Percentiles rank a stretch among this genome's conserved stretches.
Conservation (phyloP, 352 stramenopile species). For the Phytophthora ramorum region DNA sequence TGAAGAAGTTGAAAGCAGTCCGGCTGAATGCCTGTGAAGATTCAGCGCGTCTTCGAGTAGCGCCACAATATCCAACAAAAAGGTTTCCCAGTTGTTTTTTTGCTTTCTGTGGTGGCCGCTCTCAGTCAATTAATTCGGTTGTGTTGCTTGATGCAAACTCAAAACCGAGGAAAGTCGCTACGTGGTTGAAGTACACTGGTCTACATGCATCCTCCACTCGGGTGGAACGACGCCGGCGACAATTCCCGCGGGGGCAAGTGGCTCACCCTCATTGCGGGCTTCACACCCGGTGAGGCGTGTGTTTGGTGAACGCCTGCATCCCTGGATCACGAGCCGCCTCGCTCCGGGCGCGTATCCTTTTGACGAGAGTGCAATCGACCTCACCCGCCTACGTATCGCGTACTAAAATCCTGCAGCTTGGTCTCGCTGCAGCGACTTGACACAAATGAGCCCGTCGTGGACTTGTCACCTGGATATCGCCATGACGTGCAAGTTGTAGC, state of each 20-base stretch:
- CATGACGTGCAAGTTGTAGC: constrained; percentile 24
- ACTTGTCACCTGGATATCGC: constrained; percentile 18
- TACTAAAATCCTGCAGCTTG: constrained; percentile 20
- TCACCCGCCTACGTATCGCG: constrained; percentile 37
- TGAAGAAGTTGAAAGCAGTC: too few species aligned
- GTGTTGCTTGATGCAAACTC: too few species aligned
- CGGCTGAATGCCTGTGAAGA: too few species aligned
- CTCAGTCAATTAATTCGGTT: too few species aligned
- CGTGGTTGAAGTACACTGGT: too few species aligned
- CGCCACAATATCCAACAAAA: too few species aligned
- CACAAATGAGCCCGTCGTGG: neutral
- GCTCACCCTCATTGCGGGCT: constrained; percentile 36
- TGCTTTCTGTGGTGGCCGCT: too few species aligned
- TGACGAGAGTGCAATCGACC: constrained; percentile 36
- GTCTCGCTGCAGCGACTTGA: neutral
- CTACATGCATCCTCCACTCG: constrained; percentile 7
- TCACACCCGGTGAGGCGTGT: constrained; percentile 31
- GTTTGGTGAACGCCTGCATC: constrained; percentile 33
- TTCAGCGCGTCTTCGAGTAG: too few species aligned
- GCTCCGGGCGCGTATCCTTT: constrained; percentile 39
- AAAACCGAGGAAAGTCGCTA: too few species aligned
- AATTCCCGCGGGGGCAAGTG: constrained; percentile 29
- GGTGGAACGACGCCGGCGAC: constrained; percentile 23
- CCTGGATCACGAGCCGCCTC: constrained; percentile 22
- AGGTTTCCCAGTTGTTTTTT: too few species aligned